phyloP scores from a whole-genome alignment of 2,329 filamentous ascomycete genomes.

The Calonectria multiphialidica region DNA sequence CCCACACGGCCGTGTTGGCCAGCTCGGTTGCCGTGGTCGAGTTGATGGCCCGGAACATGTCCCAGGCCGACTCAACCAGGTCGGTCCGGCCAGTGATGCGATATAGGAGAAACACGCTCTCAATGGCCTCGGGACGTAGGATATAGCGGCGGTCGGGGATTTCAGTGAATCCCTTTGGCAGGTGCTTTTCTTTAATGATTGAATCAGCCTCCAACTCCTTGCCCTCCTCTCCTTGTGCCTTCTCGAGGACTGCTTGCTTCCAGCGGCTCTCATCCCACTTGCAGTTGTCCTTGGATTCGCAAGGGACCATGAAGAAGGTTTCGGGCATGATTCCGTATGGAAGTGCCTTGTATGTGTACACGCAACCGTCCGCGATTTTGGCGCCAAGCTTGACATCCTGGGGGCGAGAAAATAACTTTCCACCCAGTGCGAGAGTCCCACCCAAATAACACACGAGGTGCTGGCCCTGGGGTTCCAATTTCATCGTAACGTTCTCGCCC shows the following conservation, averaged over 20 bases:
- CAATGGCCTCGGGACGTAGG: constrained; percentile 65
- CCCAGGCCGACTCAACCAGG: constrained; percentile 64
- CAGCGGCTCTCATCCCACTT: constrained; percentile 52
- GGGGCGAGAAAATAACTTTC: constrained; percentile 55
- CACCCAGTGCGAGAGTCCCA: constrained; percentile 63
- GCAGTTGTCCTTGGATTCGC: constrained; percentile 49
- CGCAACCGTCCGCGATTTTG: constrained; percentile 63
- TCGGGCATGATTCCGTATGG: constrained; percentile 67
- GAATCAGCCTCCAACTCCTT: constrained; percentile 36
- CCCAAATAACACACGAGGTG: constrained; percentile 66
- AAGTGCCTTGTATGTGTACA: constrained; percentile 63
- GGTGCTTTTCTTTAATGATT: constrained; percentile 43
- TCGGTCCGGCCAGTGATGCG: constrained; percentile 61
- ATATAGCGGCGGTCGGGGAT: constrained; percentile 63
- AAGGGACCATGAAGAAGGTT: constrained; percentile 57
- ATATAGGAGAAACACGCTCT: constrained; percentile 67
- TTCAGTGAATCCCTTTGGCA: constrained; percentile 73
- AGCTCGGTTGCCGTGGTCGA: constrained; percentile 59
- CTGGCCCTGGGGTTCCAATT: constrained; percentile 51
- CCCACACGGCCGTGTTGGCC: constrained; percentile 62
- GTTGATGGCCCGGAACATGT: constrained; percentile 64
- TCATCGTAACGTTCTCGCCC: constrained; percentile 30
- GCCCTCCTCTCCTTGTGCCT: constrained; percentile 39
- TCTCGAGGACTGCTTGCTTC: constrained; percentile 47
- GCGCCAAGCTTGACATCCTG: constrained; percentile 57